Conservation (phyloP, 2,329 filamentous ascomycete genomes). For the Colletotrichum sp. region DNA sequence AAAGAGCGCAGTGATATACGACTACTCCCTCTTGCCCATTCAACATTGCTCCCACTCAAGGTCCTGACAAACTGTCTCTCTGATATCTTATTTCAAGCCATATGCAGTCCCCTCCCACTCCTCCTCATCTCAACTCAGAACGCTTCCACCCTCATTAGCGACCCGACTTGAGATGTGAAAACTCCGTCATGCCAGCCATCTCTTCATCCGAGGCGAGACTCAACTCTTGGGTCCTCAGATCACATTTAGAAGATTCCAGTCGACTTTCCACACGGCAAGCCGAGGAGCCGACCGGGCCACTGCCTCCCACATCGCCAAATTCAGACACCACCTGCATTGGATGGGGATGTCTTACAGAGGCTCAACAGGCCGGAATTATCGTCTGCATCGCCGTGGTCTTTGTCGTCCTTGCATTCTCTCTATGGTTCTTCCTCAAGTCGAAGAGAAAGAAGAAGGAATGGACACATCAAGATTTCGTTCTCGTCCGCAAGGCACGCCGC, state of each 20-base stretch:
- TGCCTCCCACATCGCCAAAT: background rate
- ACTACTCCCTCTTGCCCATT: background rate
- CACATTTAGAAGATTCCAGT: background rate
- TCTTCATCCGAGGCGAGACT: background rate
- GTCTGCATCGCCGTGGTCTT: slow-evolving; percentile 36
- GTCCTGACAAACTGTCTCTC: background rate
- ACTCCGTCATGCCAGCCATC: background rate
- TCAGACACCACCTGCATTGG: slow-evolving; percentile 29
- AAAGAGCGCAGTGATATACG: background rate
- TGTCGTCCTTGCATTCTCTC: slow-evolving; percentile 32
- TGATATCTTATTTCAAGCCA: background rate
- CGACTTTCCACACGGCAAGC: background rate
- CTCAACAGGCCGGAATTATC: slow-evolving; percentile 44
- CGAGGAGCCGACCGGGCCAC: background rate
- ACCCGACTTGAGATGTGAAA: background rate
- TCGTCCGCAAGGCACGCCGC: slow-evolving; percentile 3
- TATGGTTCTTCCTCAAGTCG: slow-evolving; percentile 35
- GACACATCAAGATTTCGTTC: slow-evolving; percentile 4
- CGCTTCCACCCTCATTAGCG: background rate
- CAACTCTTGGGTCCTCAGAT: background rate
- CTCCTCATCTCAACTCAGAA: background rate
- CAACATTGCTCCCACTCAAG: background rate
- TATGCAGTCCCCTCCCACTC: background rate
- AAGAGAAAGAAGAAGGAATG: slow-evolving; percentile 10
- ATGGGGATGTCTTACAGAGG: slow-evolving; percentile 43